phyloP scores from a whole-genome alignment of 2,329 filamentous ascomycete genomes.

The Pleomassaria siparia region DNA sequence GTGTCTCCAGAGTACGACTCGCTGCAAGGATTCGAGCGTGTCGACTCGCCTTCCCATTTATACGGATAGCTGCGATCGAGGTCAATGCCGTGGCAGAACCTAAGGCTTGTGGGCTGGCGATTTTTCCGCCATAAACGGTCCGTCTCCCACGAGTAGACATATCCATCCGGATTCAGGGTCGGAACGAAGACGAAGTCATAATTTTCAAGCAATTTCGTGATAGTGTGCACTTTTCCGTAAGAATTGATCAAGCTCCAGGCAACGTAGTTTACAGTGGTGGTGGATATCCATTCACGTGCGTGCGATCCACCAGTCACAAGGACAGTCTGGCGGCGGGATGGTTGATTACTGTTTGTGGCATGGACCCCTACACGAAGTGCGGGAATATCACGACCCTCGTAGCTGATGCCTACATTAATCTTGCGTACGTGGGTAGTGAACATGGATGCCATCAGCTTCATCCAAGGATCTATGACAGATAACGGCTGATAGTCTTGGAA shows the following conservation, averaged over 20 bases:
- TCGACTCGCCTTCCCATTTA: slow-evolving; percentile 72
- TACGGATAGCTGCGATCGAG: slow-evolving; percentile 85
- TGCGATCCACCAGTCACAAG: slow-evolving; percentile 85
- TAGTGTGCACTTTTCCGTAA: slow-evolving; percentile 70
- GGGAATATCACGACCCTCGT: slow-evolving; percentile 82
- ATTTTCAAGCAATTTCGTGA: slow-evolving; percentile 76
- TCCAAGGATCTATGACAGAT: slow-evolving; percentile 84
- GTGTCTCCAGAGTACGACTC: slow-evolving; percentile 83
- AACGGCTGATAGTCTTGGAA: slow-evolving; percentile 91
- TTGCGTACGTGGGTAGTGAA: slow-evolving; percentile 78
- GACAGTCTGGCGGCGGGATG: slow-evolving; percentile 68
- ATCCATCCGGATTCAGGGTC: slow-evolving; percentile 89
- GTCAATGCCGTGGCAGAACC: slow-evolving; percentile 85
- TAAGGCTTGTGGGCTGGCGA: slow-evolving; percentile 76
- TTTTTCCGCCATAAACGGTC: slow-evolving; percentile 97
- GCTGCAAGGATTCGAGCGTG: slow-evolving; percentile 76
- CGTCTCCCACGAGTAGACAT: slow-evolving; percentile 88
- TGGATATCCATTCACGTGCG: slow-evolving; percentile 94
- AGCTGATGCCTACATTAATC: slow-evolving; percentile 78
- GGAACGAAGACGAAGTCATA: slow-evolving; percentile 91
- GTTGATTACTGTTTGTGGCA: slow-evolving; percentile 52
- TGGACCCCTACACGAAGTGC: slow-evolving; percentile 74
- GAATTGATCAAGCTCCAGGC: slow-evolving; percentile 85
- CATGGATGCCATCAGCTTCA: slow-evolving; percentile 85
- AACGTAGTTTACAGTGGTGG: slow-evolving; percentile 85